phyloP scores from a whole-genome alignment of 2,329 filamentous ascomycete species.

The Colletotrichum coccodes region DNA sequence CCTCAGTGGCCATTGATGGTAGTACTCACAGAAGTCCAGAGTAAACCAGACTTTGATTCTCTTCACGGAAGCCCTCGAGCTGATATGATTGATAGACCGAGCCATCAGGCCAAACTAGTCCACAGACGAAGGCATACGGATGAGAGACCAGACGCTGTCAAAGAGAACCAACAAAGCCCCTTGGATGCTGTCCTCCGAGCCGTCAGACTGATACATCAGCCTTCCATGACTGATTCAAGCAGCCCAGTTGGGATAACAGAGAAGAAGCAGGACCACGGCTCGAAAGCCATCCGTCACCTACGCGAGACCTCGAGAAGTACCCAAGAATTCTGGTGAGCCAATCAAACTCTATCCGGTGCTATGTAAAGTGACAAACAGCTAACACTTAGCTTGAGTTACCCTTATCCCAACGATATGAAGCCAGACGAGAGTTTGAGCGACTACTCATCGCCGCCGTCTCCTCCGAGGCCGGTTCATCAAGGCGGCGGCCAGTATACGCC shows the following conservation, averaged over 20 bases:
- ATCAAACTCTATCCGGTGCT: not conserved
- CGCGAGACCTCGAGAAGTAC: not conserved
- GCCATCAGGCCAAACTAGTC: not conserved
- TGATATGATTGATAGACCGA: not conserved
- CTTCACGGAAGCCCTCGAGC: not conserved
- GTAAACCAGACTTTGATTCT: not conserved
- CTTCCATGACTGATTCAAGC: not conserved
- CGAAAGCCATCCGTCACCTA: not conserved
- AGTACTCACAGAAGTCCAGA: not conserved
- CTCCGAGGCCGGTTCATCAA: slow-evolving; percentile 29
- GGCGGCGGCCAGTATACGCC: slow-evolving; percentile 27
- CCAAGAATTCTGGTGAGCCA: not conserved
- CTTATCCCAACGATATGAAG: not conserved
- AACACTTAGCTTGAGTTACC: not conserved
- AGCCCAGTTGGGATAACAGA: not conserved
- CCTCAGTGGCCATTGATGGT: slow-evolving; percentile 8
- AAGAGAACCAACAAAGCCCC: not conserved
- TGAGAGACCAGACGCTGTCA: not conserved
- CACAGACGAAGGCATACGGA: not conserved
- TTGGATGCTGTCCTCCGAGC: not conserved
- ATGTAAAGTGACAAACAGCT: not conserved
- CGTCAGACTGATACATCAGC: not conserved
- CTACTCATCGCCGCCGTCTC: slow-evolving; percentile 20
- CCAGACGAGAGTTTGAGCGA: not conserved
- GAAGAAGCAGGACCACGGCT: not conserved